These are phyloP conservation scores for Camellia lanceoleosa DNA, from an alignment of 148 eudicot genomes.

Conservation along the genomic window DNA sequence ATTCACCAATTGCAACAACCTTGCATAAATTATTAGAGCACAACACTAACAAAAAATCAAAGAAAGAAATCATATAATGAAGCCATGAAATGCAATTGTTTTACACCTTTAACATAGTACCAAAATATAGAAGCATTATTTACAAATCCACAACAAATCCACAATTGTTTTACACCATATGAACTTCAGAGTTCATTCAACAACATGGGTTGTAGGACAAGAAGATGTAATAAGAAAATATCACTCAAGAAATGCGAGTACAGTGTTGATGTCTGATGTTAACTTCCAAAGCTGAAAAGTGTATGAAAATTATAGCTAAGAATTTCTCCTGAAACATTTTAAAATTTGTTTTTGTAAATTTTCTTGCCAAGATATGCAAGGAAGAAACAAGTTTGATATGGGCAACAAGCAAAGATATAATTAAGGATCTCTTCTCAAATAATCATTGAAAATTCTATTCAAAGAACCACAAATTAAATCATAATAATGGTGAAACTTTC, in stretches of 20 bases:
- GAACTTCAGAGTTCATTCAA: neutral
- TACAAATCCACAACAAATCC: neutral
- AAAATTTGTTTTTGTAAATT: too few relatives aligned
- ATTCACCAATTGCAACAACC: constrained; percentile 99
- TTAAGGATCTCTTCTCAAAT: too few relatives aligned
- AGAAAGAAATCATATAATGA: neutral
- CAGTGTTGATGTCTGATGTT: neutral
- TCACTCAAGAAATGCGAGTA: neutral
- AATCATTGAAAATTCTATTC: too few relatives aligned
- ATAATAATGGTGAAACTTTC: too few relatives aligned
- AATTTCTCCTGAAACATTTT: too few relatives aligned
- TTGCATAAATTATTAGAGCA: constrained; percentile 36
- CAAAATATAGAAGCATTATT: neutral
- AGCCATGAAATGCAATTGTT: neutral
- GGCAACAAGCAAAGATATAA: too few relatives aligned
- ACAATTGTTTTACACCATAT: too few relatives aligned
- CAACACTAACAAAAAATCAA: neutral
- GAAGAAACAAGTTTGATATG: too few relatives aligned
- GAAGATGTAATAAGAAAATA: neutral
- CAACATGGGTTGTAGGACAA: neutral
- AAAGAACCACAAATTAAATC: too few relatives aligned
- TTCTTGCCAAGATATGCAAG: too few relatives aligned
- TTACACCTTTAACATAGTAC: neutral
- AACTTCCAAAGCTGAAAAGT: neutral
- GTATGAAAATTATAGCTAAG: too few relatives aligned